phyloP scores from a whole-genome alignment of 768 basidiomycete genomes.

The Trametes coccinea region DNA sequence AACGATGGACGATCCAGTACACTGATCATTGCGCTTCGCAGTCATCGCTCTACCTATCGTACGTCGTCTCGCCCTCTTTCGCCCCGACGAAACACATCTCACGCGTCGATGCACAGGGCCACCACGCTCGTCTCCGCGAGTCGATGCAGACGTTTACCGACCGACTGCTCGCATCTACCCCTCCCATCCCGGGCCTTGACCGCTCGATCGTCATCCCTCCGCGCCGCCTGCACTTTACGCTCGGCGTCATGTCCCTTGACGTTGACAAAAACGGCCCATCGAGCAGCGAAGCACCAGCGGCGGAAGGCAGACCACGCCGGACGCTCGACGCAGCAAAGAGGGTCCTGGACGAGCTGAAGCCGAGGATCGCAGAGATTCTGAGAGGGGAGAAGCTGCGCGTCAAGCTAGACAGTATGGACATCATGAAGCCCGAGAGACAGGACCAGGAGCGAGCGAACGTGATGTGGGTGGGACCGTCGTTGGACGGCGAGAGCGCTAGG shows the following conservation, averaged over 20 bases:
- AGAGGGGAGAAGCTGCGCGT: slow-evolving; percentile 35
- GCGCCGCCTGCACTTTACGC: slow-evolving; percentile 66
- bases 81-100: background rate
- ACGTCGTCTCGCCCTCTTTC: background rate
- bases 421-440: slow-evolving; percentile 45
- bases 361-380: slow-evolving; percentile 46
- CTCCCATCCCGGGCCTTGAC: slow-evolving; percentile 56
- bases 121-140: slow-evolving; percentile 33
- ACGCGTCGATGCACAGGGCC: slow-evolving; percentile 26
- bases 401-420: slow-evolving; percentile 49
- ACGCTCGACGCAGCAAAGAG: slow-evolving; percentile 29
- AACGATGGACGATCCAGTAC: no score
- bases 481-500: slow-evolving; percentile 33
- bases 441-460: slow-evolving; percentile 49
- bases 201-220: slow-evolving; percentile 54
- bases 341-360: slow-evolving; percentile 29
- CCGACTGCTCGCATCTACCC: slow-evolving; percentile 31
- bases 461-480: slow-evolving; percentile 53
- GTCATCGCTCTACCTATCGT: slow-evolving; percentile 28
- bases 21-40: background rate
- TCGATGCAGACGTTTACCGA: slow-evolving; percentile 30
- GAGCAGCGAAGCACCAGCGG: background rate
- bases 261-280: background rate
- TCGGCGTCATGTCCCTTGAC: slow-evolving; percentile 70
- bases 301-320: background rate